Conservation (phyloP, 1,284 basidiomycete species). For the Laetiporus sulphureus region DNA sequence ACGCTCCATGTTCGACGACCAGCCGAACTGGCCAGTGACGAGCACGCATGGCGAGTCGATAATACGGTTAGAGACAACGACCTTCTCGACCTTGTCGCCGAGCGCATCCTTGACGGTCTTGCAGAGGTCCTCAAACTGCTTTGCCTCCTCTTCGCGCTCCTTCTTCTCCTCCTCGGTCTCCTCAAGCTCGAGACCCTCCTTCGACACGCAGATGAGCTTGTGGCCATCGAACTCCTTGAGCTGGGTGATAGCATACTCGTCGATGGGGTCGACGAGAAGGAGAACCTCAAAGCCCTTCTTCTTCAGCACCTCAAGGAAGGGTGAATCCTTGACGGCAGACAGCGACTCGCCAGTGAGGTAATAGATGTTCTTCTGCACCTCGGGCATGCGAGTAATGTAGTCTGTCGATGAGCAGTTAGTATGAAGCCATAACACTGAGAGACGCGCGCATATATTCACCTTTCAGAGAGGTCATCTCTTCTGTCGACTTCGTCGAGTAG, state of each 20-base stretch:
- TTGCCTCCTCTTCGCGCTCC: conserved; percentile 81
- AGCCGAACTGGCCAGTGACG: conserved; percentile 98
- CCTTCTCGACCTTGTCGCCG: conserved; percentile 99
- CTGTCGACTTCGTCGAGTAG: conserved; percentile 92
- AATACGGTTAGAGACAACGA: conserved; percentile 97
- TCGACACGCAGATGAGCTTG: conserved; percentile 97
- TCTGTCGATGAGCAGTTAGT: conserved; percentile 42
- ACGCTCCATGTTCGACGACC: conserved; percentile 99
- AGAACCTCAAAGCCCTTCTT: conserved; percentile 99
- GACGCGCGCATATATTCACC: conserved; percentile 38
- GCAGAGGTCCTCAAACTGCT: conserved; percentile 87
- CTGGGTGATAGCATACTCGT: conserved; percentile 96
- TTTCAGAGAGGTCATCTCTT: conserved; percentile 94
- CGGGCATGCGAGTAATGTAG: conserved; percentile 99
- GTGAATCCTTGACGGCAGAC: conserved; percentile 86
- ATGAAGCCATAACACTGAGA: neutral
- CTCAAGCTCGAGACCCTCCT: conserved; percentile 99
- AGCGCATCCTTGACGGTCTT: conserved; percentile 96
- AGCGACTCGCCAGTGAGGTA: conserved; percentile 99
- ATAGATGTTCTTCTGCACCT: conserved; percentile 99
- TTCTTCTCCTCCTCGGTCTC: conserved; percentile 99
- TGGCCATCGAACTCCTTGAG: conserved; percentile 99
- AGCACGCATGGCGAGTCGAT: conserved; percentile 93
- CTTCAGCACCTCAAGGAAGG: conserved; percentile 99
- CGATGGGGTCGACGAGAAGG: conserved; percentile 96